Evolutionary conservation across 495 filamentous ascomycete species (phyloP), one percentile per base, ranked within the genome.

Genomic region (Cenococcum geophilum): DNA sequence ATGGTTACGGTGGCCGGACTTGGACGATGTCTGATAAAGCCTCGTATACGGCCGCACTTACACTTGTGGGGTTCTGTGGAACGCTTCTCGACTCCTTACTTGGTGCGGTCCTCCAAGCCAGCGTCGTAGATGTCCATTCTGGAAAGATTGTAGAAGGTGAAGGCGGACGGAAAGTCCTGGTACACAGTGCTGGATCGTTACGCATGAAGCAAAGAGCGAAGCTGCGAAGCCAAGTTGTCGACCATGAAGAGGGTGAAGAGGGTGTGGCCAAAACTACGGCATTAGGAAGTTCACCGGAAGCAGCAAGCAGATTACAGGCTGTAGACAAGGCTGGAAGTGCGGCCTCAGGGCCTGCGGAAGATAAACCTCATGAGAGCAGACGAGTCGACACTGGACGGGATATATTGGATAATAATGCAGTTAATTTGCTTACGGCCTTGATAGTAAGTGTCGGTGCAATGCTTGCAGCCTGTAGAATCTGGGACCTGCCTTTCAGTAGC

Each of bases 131-230:
- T 68, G 81, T 86, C 42, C 76, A 86, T 56, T 87, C 81, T 0
- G 91, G 90, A 32, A 92, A 92, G 77, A 81, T 98, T 27, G 84
- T 98, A 1, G 93, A 97, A 74, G 92, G 91, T 1, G 82, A 82
- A 16, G 91, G 91, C 32, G 93, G 93, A 4, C 74, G 79, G 61
- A 91, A 88, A 69, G 93, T 95, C 55, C 59, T 67, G 0, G 55
- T 72, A 8, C 63, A 69, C 42, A 51, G 63, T 27, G 27, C 48
- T 14, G 25, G 55, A 21, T 61, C 67, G 9, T 20, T 70, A 21
- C 63, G 67, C 23, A 42, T 61, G 21, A 69, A 68, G 23, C 40
- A 58, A 22, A 45, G 53, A 5, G 63, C 68, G 1, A 53, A 67
- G 25, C 6, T 70, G 2, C 61, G 69, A 5, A 59, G 61, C 47